Base-by-base conservation (phyloP, 306 rosid genomes). In the Castanea mollissima region DNA sequence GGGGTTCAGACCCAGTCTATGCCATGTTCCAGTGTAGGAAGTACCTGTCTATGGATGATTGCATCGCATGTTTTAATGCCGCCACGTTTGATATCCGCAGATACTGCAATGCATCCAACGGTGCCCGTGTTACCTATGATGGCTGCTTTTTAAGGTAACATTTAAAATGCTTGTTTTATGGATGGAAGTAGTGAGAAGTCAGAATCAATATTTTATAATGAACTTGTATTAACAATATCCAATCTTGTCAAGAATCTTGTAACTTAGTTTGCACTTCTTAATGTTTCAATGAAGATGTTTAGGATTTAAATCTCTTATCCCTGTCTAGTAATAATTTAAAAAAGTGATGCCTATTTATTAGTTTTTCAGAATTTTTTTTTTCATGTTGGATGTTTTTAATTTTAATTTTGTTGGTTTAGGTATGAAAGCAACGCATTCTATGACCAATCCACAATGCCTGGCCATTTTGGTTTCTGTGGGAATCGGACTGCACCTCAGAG, bases 111-210 rank as follows among this genome's bases (percentile, higher is more conserved):
- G 85, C 86, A 31, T 88, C 97, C 64, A 91, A 89, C 71, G 97
- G 97, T 44, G 97, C 87, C 12, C 97, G 97, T 6, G 91, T 83
- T 80, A 80, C 89, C 69, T 92, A 88, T 27, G 94, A 92, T 15
- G 97, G 94, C 18, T 92, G 94, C 90, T 85, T 92, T 76, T 88
- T 92, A 72, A 86, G 97, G 94, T 92, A 82, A 80, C 11, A 31
- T 34, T 2, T 5, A 11, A 13, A 46, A 49, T 12, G 54, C 16
- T 49, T 49, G 15, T 49, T 49, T 13, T n/a, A 21, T 41, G 46
- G 46, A 41, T 41, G 46, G 44, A 38, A 38, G 46, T 8, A 2
- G 46, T 41, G 12, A 0, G 12, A 41, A 41, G 46, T 41, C 12
- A 23, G 2, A 41, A 41, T 41, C 12, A 41, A 41, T 41, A 41